Conservation (phyloP, 306 rosid species). For the Rosa persica region DNA sequence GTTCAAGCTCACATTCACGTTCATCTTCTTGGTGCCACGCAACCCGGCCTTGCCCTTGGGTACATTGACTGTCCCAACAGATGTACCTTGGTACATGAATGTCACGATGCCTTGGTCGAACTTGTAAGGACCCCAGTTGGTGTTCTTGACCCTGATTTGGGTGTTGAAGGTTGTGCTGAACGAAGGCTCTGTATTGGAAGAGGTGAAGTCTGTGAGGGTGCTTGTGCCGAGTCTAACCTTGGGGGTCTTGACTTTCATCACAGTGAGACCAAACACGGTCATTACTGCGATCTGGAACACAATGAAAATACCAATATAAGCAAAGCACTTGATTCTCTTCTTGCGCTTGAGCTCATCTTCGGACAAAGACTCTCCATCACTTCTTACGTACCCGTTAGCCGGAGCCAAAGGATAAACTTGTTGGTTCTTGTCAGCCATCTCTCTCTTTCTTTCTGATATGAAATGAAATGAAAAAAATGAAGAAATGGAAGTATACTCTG, state of each 20-base stretch:
- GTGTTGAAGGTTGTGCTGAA: neutral
- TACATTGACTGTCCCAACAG: neutral
- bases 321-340: conserved; percentile 14
- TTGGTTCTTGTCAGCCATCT: conserved; percentile 19
- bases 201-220: neutral
- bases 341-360: conserved; percentile 10
- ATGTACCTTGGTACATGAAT: neutral
- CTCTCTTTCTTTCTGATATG: neutral
- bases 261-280: neutral
- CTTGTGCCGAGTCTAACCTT: conserved; percentile 8
- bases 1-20: neutral
- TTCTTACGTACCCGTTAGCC: neutral
- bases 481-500: neutral
- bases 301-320: conserved; percentile 8
- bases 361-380: conserved; percentile 1
- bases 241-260: conserved; percentile 25
- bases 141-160: conserved; percentile 4
- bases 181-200: neutral
- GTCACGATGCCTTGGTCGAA: neutral
- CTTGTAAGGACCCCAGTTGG: conserved; percentile 16
- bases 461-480: neutral
- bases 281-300: conserved; percentile 21
- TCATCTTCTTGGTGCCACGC: neutral
- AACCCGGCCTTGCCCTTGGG: conserved; percentile 8
- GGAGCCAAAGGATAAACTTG: conserved; percentile 17